These are phyloP conservation scores for Rhizophora mangle DNA, from an alignment of 345 rosid species.

Conservation along the genomic window DNA sequence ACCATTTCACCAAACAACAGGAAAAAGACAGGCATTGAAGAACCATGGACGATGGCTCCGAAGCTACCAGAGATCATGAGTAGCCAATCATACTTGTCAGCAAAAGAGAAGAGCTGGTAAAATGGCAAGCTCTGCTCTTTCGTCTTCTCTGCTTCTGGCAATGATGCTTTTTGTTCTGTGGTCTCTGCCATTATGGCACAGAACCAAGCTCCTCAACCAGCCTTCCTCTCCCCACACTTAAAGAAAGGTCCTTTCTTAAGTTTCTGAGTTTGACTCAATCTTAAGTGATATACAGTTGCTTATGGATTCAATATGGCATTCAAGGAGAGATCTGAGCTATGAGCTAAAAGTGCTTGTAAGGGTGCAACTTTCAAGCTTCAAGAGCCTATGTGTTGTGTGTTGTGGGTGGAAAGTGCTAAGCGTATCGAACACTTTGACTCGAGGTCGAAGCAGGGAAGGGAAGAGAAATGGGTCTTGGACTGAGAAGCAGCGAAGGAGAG, in stretches of 20 bases:
- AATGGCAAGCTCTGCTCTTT: conserved; percentile 94
- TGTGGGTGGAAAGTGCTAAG: background rate
- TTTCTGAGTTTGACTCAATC: background rate
- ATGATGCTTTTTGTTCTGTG: conserved; percentile 46
- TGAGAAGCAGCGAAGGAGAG: background rate
- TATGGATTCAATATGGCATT: conserved; percentile 13
- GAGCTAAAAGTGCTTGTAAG: background rate
- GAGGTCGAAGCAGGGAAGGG: conserved; percentile 23
- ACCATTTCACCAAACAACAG: conserved; percentile 96
- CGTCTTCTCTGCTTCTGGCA: conserved; percentile 92
- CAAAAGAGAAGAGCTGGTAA: conserved; percentile 87
- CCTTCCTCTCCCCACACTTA: background rate
- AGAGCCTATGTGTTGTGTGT: background rate
- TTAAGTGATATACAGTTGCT: background rate
- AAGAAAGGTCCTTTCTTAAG: background rate
- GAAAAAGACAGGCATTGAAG: conserved; percentile 97
- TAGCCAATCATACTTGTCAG: conserved; percentile 77
- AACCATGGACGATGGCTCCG: conserved; percentile 92
- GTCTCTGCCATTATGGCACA: conserved; percentile 58
- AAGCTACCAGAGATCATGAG: conserved; percentile 77
- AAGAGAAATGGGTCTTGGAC: background rate
- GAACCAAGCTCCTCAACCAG: background rate
- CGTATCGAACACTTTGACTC: conserved; percentile 34
- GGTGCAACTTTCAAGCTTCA: background rate
- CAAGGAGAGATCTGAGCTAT: conserved; percentile 21